Percentiles rank a stretch among this genome's conserved stretches.
Evolutionary conservation across 2,329 filamentous ascomycete species (phyloP).

Genomic region (Xylaria digitata): DNA sequence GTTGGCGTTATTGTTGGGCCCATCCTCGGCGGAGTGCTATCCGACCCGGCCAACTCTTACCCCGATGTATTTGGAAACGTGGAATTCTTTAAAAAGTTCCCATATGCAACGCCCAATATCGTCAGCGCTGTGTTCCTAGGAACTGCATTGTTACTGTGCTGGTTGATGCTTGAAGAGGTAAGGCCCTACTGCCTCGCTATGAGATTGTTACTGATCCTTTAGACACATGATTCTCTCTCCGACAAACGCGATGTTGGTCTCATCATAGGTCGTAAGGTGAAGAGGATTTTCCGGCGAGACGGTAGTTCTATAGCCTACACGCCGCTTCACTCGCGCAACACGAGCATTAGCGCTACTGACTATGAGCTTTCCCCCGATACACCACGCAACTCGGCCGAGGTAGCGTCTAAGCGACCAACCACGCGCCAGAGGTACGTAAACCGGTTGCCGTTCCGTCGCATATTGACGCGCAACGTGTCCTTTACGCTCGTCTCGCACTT

Average conservation of each 20-base stretch:
- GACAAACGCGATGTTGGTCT: conserved; percentile 58
- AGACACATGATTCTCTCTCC: conserved; percentile 61
- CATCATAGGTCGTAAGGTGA: conserved; percentile 54
- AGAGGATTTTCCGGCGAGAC: conserved; percentile 44
- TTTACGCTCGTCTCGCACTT: conserved; percentile 72
- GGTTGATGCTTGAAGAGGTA: conserved; percentile 64
- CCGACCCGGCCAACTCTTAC: conserved; percentile 58
- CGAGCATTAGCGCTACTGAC: conserved; percentile 43
- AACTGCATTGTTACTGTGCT: conserved; percentile 57
- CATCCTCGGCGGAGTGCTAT: conserved; percentile 60
- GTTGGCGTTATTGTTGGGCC: conserved; percentile 70
- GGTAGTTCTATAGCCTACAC: conserved; percentile 48
- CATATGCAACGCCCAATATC: conserved; percentile 67
- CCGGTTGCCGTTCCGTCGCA: conserved; percentile 63
- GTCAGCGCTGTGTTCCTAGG: conserved; percentile 62
- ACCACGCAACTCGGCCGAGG: conserved; percentile 37
- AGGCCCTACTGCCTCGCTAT: conserved; percentile 20
- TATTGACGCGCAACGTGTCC: conserved; percentile 66
- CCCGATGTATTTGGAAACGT: conserved; percentile 60
- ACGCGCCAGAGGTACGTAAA: conserved; percentile 56
- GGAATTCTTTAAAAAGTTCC: conserved; percentile 60
- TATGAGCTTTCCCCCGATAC: conserved; percentile 50
- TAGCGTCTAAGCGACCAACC: conserved; percentile 25
- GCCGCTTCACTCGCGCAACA: conserved; percentile 50
- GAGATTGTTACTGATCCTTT: conserved; percentile 27